A percentile compares a stretch with the other conserved stretches of the same genome.
Evolutionary conservation across 208 protist genomes (phyloP).

Genomic region (Trypanosoma platydactyli): DNA sequence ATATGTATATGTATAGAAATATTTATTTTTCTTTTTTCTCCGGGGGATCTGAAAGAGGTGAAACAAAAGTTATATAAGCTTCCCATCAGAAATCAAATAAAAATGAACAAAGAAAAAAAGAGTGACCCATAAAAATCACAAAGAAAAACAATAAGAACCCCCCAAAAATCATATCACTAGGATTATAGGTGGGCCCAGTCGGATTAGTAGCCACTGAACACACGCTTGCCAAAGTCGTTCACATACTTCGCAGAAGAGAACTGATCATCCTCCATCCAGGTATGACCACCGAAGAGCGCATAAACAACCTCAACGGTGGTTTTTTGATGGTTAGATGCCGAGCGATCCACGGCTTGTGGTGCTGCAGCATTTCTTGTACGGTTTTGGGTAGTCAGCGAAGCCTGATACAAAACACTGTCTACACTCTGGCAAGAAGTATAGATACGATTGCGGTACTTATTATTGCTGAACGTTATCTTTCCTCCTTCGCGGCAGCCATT

Average conservation of each 20-base stretch:
- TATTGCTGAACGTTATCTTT: constrained; percentile 43
- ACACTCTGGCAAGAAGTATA: constrained; percentile 37
- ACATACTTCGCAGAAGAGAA: constrained; percentile 80
- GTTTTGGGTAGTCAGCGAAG: neutral
- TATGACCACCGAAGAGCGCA: constrained; percentile 39
- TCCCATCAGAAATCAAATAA: too few relatives aligned
- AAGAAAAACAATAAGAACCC: too few relatives aligned
- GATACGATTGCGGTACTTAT: constrained; percentile 45
- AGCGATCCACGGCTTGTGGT: neutral
- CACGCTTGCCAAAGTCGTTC: constrained; percentile 45
- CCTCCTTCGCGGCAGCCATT: constrained; percentile 33
- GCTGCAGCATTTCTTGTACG: neutral
- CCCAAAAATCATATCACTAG: too few relatives aligned
- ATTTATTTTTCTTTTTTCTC: too few relatives aligned
- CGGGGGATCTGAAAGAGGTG: too few relatives aligned
- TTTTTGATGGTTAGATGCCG: neutral
- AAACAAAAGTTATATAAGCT: too few relatives aligned
- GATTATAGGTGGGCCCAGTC: too few relatives aligned
- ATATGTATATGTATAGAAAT: too few relatives aligned
- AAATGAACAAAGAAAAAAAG: too few relatives aligned
- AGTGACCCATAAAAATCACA: too few relatives aligned
- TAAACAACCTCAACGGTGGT: constrained; percentile 58
- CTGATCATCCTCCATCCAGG: constrained; percentile 47
- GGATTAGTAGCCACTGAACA: constrained; percentile 43
- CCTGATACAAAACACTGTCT: neutral